A percentile compares a stretch with the other conserved stretches of the same genome.
phyloP scores from a whole-genome alignment of 2,329 filamentous ascomycete genomes.

The Paraphaeosphaeria minitans region DNA sequence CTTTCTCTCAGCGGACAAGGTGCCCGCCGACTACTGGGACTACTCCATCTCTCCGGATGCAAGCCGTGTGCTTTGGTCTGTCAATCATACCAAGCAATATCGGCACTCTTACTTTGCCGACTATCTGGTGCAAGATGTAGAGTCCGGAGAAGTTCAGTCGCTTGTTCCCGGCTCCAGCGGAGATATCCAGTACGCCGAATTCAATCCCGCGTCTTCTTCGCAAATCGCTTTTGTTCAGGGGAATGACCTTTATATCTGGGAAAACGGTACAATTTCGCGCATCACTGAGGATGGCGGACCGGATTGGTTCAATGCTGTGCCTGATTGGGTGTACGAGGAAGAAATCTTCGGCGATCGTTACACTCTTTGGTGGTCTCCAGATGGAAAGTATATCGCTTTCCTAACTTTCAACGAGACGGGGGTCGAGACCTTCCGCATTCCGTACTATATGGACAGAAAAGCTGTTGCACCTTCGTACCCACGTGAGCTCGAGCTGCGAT shows the following conservation, averaged over 20 bases:
- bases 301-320: conserved; percentile 67
- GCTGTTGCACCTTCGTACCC: conserved; percentile 66
- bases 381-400: conserved; percentile 60
- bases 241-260: conserved; percentile 68
- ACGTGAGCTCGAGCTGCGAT: conserved; percentile 65
- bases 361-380: conserved; percentile 63
- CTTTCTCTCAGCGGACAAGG: conserved; percentile 63
- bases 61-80: conserved; percentile 64
- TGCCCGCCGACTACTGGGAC: conserved; percentile 61
- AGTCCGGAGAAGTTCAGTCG: conserved; percentile 59
- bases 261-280: conserved; percentile 59
- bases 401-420: conserved; percentile 68
- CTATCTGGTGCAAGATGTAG: conserved; percentile 68
- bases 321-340: conserved; percentile 69
- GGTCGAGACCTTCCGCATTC: conserved; percentile 68
- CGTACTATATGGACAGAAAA: conserved; percentile 68
- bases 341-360: conserved; percentile 60
- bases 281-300: conserved; percentile 65
- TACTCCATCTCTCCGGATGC: conserved; percentile 68
- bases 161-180: conserved; percentile 64
- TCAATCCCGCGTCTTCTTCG: conserved; percentile 61
- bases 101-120: conserved; percentile 71
- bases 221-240: conserved; percentile 70
- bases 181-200: conserved; percentile 70
- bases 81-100: conserved; percentile 72